A percentile compares a stretch with the other conserved stretches of the same genome.
phyloP scores from a whole-genome alignment of 2,329 filamentous ascomycete genomes.

The Hirsutella thompsonii region DNA sequence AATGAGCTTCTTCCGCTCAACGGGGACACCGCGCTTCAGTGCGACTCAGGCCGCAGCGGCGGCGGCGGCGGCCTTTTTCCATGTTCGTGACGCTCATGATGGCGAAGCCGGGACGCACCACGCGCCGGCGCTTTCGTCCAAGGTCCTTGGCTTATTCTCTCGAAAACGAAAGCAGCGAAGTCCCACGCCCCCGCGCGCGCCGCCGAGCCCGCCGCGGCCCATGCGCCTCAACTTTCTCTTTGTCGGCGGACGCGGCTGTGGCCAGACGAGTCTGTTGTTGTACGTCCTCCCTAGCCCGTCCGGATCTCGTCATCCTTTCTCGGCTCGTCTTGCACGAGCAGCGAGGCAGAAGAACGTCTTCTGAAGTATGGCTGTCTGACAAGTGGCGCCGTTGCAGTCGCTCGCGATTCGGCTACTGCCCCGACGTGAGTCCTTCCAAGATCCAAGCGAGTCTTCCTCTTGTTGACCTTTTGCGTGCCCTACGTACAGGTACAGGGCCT shows the following conservation, averaged over 20 bases:
- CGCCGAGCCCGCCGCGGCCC: conserved; percentile 6
- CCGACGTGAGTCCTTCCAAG: conserved; percentile 16
- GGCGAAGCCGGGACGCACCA: background rate
- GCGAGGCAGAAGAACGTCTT: too few species aligned
- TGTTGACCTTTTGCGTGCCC: too few species aligned
- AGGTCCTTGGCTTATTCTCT: conserved; percentile 11
- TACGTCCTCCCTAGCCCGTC: conserved; percentile 7
- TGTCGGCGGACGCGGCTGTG: conserved; percentile 17
- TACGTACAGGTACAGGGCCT: conserved; percentile 14
- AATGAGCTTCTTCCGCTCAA: conserved; percentile 14
- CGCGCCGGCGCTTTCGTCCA: background rate
- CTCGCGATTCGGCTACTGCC: conserved; percentile 22
- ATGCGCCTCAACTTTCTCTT: conserved; percentile 22
- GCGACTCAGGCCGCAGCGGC: conserved; percentile 5
- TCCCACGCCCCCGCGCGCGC: conserved; percentile 2
- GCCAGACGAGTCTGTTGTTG: conserved; percentile 26
- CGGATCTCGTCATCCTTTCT: too few species aligned
- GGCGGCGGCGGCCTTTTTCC: conserved; percentile 4
- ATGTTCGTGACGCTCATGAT: conserved; percentile 6
- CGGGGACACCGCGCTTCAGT: conserved; percentile 13
- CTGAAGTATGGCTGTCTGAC: too few species aligned
- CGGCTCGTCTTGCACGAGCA: too few species aligned
- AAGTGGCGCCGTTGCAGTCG: conserved; percentile 12
- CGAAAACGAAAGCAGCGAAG: conserved; percentile 15
- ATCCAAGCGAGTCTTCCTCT: background rate